phyloP scores from a whole-genome alignment of 2,329 filamentous ascomycete species.

The Clarireedia monteithiana region DNA sequence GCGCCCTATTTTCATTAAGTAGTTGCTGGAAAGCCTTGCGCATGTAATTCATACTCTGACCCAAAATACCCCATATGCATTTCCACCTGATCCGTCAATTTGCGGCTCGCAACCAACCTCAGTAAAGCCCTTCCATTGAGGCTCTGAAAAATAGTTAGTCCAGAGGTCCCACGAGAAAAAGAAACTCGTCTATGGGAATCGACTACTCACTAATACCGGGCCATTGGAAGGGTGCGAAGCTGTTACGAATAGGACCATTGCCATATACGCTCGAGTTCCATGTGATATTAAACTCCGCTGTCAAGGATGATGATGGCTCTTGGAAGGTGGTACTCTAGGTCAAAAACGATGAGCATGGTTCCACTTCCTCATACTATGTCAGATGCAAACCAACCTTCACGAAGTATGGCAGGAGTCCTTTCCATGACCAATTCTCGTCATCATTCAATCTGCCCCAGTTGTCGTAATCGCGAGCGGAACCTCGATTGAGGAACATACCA shows the following conservation, averaged over 20 bases:
- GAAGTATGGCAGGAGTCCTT: slow-evolving; percentile 44
- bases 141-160: background rate
- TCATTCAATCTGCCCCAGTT: slow-evolving; percentile 41
- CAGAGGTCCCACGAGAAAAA: background rate
- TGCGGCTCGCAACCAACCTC: background rate
- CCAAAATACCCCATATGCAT: slow-evolving; percentile 11
- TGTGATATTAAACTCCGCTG: slow-evolving; percentile 30
- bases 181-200: background rate
- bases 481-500: slow-evolving; percentile 16
- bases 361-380: background rate
- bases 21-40: background rate
- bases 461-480: slow-evolving; percentile 31
- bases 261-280: slow-evolving; percentile 38
- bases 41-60: background rate
- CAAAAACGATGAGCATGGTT: background rate
- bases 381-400: slow-evolving; percentile 31
- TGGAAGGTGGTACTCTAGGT: slow-evolving; percentile 32
- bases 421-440: slow-evolving; percentile 37
- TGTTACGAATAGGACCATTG: slow-evolving; percentile 40
- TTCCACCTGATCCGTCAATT: background rate
- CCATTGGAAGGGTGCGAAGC: slow-evolving; percentile 26
- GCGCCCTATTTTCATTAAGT: background rate
- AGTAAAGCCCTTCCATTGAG: background rate
- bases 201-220: background rate
- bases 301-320: slow-evolving; percentile 26